A percentile compares a stretch with the other conserved stretches of the same genome.
Evolutionary conservation across 192 early-diverging fungal species (phyloP).

Genomic region (Dispira simplex): DNA sequence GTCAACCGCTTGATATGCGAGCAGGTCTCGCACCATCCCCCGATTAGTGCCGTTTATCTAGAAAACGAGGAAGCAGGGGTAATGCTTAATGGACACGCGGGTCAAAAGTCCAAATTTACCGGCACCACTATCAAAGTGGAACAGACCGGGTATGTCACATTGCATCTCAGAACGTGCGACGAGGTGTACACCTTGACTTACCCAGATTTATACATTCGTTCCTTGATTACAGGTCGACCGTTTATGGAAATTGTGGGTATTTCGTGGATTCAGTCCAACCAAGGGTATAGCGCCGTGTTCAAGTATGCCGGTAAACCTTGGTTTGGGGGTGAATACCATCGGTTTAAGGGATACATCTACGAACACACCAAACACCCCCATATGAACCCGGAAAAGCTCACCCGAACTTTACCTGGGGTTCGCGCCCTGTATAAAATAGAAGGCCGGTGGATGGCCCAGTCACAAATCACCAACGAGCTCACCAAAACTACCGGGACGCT

Average conservation of each 20-base stretch:
- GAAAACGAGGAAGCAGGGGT: constrained; percentile 43
- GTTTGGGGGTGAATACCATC: constrained; percentile 66
- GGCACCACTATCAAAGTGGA: constrained; percentile 58
- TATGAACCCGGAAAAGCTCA: too few species aligned
- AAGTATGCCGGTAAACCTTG: constrained; percentile 60
- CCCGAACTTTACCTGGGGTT: too few species aligned
- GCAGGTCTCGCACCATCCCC: constrained; percentile 61
- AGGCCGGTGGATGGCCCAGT: constrained; percentile 55
- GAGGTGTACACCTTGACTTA: constrained; percentile 57
- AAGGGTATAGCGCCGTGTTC: constrained; percentile 38
- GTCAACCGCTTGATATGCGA: constrained; percentile 41
- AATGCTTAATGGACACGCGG: constrained; percentile 39
- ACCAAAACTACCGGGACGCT: constrained; percentile 30
- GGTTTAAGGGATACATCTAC: constrained; percentile 44
- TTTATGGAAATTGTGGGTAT: constrained; percentile 47
- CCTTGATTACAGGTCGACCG: constrained; percentile 45
- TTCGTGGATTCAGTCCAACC: constrained; percentile 36
- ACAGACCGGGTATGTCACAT: constrained; percentile 56
- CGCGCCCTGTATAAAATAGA: constrained; percentile 24
- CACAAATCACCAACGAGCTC: constrained; percentile 33
- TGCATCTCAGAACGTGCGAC: constrained; percentile 41
- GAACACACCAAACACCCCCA: too few species aligned
- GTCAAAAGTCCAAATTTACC: constrained; percentile 59
- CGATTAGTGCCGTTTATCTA: constrained; percentile 48
- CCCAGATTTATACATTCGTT: constrained; percentile 58